Evolutionary conservation across 495 filamentous ascomycete genomes (phyloP).

Genomic region (Wilcoxina mikolae): DNA sequence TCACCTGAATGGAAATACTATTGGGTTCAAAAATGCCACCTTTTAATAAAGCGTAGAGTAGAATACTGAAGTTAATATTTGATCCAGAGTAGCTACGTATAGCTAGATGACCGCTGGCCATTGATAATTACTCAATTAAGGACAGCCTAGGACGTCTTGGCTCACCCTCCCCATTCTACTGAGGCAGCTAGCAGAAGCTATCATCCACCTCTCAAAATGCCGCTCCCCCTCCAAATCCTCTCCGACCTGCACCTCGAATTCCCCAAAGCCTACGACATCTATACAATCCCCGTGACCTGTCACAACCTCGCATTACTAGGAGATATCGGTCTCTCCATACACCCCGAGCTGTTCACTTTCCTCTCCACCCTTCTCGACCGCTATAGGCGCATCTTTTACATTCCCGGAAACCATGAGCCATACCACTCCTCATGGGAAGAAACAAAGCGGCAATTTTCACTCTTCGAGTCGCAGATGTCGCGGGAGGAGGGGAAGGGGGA

Average conservation of each 20-base stretch:
- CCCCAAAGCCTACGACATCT: conserved; percentile 35
- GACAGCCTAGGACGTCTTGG: too few species aligned
- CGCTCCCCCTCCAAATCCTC: conserved; percentile 36
- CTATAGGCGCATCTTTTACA: conserved; percentile 37
- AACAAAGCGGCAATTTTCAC: too few species aligned
- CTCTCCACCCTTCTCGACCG: conserved; percentile 34
- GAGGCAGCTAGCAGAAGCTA: too few species aligned
- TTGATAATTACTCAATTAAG: too few species aligned
- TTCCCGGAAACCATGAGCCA: conserved; percentile 45
- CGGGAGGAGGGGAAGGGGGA: not conserved
- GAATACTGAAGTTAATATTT: too few species aligned
- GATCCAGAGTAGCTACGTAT: too few species aligned
- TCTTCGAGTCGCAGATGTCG: not conserved
- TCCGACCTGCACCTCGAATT: conserved; percentile 46
- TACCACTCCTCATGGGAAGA: conserved; percentile 32
- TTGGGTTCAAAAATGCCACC: too few species aligned
- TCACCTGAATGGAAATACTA: too few species aligned
- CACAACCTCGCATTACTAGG: conserved; percentile 43
- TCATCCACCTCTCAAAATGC: too few species aligned
- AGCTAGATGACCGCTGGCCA: too few species aligned
- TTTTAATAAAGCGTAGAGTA: too few species aligned
- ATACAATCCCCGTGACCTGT: conserved; percentile 33
- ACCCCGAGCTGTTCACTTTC: conserved; percentile 34
- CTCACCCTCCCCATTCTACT: too few species aligned
- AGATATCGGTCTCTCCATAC: conserved; percentile 39